phyloP scores from a whole-genome alignment of 371 early-diverging fungal species.

The Mortierella sp. region DNA sequence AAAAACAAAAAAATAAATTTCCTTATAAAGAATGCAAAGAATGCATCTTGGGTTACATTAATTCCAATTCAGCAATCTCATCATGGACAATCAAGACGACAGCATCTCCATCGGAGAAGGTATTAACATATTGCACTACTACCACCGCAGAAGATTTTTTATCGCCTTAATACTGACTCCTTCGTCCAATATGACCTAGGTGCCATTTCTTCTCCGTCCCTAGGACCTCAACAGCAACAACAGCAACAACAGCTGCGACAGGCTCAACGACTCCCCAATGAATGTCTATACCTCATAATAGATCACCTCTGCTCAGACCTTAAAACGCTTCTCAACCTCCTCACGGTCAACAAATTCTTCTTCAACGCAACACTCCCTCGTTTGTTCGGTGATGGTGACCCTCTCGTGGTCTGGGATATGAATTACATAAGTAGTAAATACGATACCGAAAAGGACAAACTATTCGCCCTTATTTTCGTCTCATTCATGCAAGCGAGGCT shows the following conservation, averaged over 20 bases:
- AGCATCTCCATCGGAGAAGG: too few species aligned
- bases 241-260: background rate
- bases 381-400: background rate
- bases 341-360: slow-evolving; percentile 20
- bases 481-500: background rate
- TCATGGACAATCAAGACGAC: too few species aligned
- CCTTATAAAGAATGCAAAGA: too few species aligned
- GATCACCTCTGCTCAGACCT: slow-evolving; percentile 6
- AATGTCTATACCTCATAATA: slow-evolving; percentile 21
- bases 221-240: too few species aligned
- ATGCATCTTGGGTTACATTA: too few species aligned
- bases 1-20: too few species aligned
- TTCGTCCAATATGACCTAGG: too few species aligned
- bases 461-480: background rate
- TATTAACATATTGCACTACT: too few species aligned
- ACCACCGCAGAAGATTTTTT: too few species aligned
- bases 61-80: too few species aligned
- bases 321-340: slow-evolving; percentile 5
- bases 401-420: background rate
- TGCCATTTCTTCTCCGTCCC: background rate
- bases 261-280: slow-evolving; percentile 11
- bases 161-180: too few species aligned
- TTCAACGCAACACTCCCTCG: slow-evolving; percentile 19
- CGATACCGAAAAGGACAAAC: background rate
- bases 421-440: too few species aligned